phyloP scores from a whole-genome alignment of 2,329 filamentous ascomycete genomes.

The Dendrostoma leiphaemia region DNA sequence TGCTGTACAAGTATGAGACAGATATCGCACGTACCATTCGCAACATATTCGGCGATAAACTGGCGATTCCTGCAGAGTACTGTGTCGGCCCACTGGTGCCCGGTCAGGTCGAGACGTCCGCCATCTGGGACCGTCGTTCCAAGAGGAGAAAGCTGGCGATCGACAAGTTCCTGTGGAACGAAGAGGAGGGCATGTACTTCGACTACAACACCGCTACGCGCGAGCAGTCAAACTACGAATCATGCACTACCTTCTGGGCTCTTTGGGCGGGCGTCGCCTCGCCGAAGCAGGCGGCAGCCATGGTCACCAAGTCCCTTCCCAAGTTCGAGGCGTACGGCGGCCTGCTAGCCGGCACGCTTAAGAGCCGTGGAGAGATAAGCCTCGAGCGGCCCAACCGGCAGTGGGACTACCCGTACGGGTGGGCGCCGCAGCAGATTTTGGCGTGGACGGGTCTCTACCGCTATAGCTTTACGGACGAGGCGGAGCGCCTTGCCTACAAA shows the following conservation, averaged over 20 bases:
- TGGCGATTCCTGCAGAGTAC: constrained; percentile 81
- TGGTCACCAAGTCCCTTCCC: constrained; percentile 80
- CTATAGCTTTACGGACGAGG: constrained; percentile 89
- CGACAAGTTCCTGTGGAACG: constrained; percentile 93
- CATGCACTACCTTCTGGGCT: constrained; percentile 92
- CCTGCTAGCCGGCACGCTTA: constrained; percentile 82
- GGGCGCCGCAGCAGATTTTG: constrained; percentile 98
- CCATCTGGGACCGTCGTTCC: constrained; percentile 86
- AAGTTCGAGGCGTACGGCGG: constrained; percentile 87
- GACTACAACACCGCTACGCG: constrained; percentile 89
- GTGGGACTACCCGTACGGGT: constrained; percentile 98
- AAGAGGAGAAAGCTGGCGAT: constrained; percentile 81
- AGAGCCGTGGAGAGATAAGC: constrained; percentile 77
- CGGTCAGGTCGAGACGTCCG: constrained; percentile 75
- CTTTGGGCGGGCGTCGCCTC: constrained; percentile 92
- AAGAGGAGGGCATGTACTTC: constrained; percentile 92
- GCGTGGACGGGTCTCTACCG: constrained; percentile 91
- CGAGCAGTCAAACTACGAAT: constrained; percentile 81
- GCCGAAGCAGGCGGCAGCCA: constrained; percentile 78
- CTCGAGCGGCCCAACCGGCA: constrained; percentile 88
- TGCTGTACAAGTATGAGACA: constrained; percentile 94
- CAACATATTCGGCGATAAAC: constrained; percentile 76
- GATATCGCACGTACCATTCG: constrained; percentile 89
- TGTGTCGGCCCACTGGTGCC: constrained; percentile 65
- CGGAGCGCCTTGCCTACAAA: constrained; percentile 86